phyloP scores from a whole-genome alignment of 768 basidiomycete species.

The Kwoniella bestiolae region DNA sequence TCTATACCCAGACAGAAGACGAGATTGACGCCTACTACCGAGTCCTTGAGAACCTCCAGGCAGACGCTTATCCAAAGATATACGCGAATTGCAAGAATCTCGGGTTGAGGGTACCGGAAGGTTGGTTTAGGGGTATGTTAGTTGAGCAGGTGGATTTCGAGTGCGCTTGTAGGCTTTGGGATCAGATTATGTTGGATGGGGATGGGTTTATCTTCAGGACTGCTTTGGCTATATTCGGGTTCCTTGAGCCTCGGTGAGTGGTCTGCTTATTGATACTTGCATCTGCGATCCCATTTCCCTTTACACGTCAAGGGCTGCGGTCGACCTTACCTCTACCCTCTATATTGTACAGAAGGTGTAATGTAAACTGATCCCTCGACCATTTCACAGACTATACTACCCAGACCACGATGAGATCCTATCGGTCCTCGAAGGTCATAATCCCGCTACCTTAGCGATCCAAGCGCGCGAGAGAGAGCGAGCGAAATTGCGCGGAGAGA shows the following conservation, averaged over 20 bases:
- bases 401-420: conserved; percentile 54
- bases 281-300: too few relatives aligned
- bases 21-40: conserved; percentile 56
- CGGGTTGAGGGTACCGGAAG: conserved; percentile 50
- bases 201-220: conserved; percentile 55
- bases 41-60: conserved; percentile 56
- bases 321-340: neutral
- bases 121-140: conserved; percentile 53
- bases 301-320: too few relatives aligned
- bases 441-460: conserved; percentile 50
- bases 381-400: conserved; percentile 45
- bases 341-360: neutral
- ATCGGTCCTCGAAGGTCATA: conserved; percentile 52
- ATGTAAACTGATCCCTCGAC: neutral
- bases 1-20: conserved; percentile 47
- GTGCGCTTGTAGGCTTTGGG: conserved; percentile 52
- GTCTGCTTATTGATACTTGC: too few relatives aligned
- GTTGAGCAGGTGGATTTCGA: conserved; percentile 56
- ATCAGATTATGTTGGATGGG: conserved; percentile 55
- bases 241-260: conserved; percentile 55
- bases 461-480: conserved; percentile 50
- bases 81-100: conserved; percentile 56
- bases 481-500: conserved; percentile 49
- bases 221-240: conserved; percentile 53
- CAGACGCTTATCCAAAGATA: conserved; percentile 54